Conservation (phyloP, 2,329 filamentous ascomycete species). For the Colletotrichum sp. region DNA sequence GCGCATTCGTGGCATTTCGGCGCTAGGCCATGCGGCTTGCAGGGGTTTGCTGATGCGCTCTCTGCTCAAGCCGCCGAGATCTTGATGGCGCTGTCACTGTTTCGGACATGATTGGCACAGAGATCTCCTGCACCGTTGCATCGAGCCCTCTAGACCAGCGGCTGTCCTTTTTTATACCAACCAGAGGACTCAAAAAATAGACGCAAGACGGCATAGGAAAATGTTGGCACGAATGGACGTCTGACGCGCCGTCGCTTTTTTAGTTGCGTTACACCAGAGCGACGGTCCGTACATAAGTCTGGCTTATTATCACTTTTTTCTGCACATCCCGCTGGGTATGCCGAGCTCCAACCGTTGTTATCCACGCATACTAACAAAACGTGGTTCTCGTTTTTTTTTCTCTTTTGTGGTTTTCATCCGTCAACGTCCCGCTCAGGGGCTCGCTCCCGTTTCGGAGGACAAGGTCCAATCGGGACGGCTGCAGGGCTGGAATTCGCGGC, state of each 20-base stretch:
- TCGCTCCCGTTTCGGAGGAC: not conserved
- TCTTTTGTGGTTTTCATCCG: not conserved
- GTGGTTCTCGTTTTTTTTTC: not conserved
- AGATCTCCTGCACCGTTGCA: slow-evolving; percentile 9
- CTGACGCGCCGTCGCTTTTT: not conserved
- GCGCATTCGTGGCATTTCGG: not conserved
- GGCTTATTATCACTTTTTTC: not conserved
- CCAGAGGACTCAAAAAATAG: not conserved
- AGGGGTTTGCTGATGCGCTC: not conserved
- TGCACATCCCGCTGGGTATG: not conserved
- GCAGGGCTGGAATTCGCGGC: not conserved
- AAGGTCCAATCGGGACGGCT: not conserved
- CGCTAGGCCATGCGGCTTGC: slow-evolving; percentile 7
- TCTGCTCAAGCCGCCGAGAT: slow-evolving; percentile 10
- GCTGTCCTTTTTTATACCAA: not conserved
- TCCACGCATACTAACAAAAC: not conserved
- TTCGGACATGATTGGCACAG: slow-evolving; percentile 7
- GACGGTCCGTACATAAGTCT: not conserved
- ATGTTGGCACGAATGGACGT: not conserved
- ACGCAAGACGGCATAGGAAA: not conserved
- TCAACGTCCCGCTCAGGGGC: not conserved
- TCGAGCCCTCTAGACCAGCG: not conserved
- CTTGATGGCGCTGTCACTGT: slow-evolving; percentile 14
- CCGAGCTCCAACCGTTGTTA: not conserved
- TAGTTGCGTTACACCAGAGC: not conserved